Percentiles rank a stretch among this genome's conserved stretches.
Conservation (phyloP, 106 monocot genomes). For the Acanthochlamys bracteata region DNA sequence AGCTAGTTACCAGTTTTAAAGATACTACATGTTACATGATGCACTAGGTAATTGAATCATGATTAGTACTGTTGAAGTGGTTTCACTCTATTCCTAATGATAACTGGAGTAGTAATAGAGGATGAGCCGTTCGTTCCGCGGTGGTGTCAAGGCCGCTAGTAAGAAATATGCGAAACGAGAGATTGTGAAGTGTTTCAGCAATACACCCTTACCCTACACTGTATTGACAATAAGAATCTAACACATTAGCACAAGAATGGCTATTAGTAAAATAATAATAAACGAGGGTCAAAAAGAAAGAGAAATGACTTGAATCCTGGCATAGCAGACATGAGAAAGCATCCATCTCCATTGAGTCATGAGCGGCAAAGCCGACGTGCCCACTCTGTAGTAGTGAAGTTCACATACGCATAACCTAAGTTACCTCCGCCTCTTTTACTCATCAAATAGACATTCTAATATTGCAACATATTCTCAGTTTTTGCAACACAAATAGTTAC, state of each 20-base stretch:
- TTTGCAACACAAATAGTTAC: neutral
- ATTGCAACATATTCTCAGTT: neutral
- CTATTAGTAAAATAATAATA: no score
- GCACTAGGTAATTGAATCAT: no score
- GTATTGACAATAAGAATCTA: neutral
- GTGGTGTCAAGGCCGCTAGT: constrained; percentile 29
- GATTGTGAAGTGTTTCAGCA: constrained; percentile 24
- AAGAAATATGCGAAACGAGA: constrained; percentile 28
- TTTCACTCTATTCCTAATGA: constrained; percentile 1
- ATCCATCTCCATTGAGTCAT: constrained; percentile 19
- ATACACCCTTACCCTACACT: constrained; percentile 24
- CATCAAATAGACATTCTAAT: no score
- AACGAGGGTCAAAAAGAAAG: no score
- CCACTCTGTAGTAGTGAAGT: constrained; percentile 28
- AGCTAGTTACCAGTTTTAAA: no score
- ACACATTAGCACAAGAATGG: neutral
- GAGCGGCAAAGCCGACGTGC: constrained; percentile 16
- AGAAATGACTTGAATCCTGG: constrained; percentile 30
- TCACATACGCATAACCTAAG: constrained; percentile 39
- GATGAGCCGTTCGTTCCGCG: constrained; percentile 21
- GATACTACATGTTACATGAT: no score
- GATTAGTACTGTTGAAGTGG: neutral
- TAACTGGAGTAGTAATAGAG: constrained; percentile 1
- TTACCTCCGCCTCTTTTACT: constrained; percentile 21
- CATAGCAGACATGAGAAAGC: constrained; percentile 26